phyloP scores from a whole-genome alignment of 78 protist species.

The Chrysochromulina tobinii region DNA sequence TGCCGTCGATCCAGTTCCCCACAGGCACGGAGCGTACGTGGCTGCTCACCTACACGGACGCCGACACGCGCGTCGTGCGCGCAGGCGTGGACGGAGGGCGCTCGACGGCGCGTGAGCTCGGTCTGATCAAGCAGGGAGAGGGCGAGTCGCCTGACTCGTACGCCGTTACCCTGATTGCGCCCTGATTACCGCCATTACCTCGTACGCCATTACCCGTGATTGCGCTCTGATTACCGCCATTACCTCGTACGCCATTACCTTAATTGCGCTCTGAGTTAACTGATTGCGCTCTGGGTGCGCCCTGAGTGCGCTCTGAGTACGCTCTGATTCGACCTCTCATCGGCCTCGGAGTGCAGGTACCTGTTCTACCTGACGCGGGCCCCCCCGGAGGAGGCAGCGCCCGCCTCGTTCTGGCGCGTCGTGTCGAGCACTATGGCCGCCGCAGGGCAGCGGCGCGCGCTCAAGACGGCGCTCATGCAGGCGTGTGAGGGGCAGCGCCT shows the following conservation, averaged over 20 bases:
- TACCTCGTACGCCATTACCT: not conserved
- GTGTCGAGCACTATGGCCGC: too few species aligned
- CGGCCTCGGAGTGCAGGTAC: too few species aligned
- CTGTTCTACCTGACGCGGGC: not conserved
- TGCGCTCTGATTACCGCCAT: not conserved
- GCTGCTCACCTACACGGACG: constrained; percentile 13
- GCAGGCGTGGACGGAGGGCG: constrained; percentile 17
- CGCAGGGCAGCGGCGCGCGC: not conserved
- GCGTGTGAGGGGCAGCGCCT: not conserved
- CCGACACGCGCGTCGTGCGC: not conserved
- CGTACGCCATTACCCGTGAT: not conserved
- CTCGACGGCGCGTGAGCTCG: not conserved
- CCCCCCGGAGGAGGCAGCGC: not conserved
- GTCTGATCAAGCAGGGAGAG: not conserved
- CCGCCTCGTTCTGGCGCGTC: too few species aligned
- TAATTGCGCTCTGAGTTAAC: too few species aligned
- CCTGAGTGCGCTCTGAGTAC: too few species aligned
- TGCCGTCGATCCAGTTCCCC: not conserved
- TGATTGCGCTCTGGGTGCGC: too few species aligned
- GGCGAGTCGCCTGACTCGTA: constrained; percentile 7
- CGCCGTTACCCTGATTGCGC: not conserved
- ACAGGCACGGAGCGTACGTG: constrained; percentile 3
- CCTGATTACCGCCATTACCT: not conserved
- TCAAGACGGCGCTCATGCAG: not conserved
- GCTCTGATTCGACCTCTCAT: too few species aligned